Evolutionary conservation across 805 yeast species (phyloP), one percentile per base, ranked within the genome.

Genomic region (Lipomyces lipofer): DNA sequence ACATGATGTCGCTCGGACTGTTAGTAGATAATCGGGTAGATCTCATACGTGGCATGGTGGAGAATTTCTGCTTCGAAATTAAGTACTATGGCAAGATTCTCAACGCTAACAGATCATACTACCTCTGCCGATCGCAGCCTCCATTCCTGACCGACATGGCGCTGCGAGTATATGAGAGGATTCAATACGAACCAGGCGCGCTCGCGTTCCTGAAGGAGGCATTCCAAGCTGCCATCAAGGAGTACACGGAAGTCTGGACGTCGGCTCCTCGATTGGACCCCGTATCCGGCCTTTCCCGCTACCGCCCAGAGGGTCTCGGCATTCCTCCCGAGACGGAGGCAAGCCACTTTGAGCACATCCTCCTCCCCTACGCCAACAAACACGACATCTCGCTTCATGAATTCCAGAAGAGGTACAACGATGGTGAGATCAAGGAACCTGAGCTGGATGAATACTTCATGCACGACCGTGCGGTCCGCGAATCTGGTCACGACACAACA

Each of bases 71-170:
- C 51, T 94, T 85, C 71, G 97, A 94, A 67, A 91, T 92, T 64
- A 75, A 81, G 44, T 84, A 92, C 67, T 92, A 94, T 70, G 96
- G 97, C 45, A 91, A 90, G 75, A 87, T 92, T 51, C 76, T 94
- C 62, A 92, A 92, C 69, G 99, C 99, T 12, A 92, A 92, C 71
- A 79, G 99, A 67, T 82, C 94, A 0, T 92, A 94, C 71, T 94
- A 89, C 68, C 73, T 92, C 44, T 84, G 92, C 55, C 80, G 99
- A 64, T 88, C 97, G 0, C 98, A 94, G 71, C 99, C 99, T 2
- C 99, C 99, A 9, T 92, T 92, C 67, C 73, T 94, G 55, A 91
- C 98, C 0, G 98, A 92, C 69, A 87, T 94, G 95, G 85, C 94
- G 0, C 65, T 86, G 45, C 74, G 81, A 53, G 83, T 88, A 0